Evolutionary conservation across 805 yeast genomes (phyloP).

Genomic region (Scheffersomyces spartinae): DNA sequence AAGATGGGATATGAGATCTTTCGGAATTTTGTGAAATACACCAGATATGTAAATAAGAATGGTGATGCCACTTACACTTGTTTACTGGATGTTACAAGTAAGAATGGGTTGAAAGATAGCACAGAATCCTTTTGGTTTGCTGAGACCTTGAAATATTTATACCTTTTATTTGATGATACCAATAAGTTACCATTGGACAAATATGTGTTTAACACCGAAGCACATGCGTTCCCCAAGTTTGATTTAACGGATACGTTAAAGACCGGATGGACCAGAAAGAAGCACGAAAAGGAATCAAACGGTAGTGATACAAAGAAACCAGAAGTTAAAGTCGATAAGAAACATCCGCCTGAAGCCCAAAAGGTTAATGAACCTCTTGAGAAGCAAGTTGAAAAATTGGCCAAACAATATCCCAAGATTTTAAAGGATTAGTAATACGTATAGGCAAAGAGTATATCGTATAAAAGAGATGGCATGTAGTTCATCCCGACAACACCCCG

Average conservation of each 20-base stretch:
- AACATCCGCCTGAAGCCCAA: slow-evolving; percentile 27
- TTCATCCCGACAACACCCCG: no score
- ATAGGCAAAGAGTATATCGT: no score
- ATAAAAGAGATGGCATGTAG: no score
- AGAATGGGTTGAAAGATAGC: slow-evolving; percentile 51
- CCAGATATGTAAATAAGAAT: slow-evolving; percentile 33
- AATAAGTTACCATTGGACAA: slow-evolving; percentile 53
- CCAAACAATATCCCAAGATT: slow-evolving; percentile 21
- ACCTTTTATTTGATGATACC: slow-evolving; percentile 51
- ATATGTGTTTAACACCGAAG: slow-evolving; percentile 83
- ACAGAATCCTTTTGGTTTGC: slow-evolving; percentile 93
- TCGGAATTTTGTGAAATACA: slow-evolving; percentile 50
- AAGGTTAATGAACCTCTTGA: slow-evolving; percentile 28
- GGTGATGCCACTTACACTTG: slow-evolving; percentile 47
- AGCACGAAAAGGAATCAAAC: slow-evolving; percentile 9
- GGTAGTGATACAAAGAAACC: slow-evolving; percentile 2
- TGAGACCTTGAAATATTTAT: slow-evolving; percentile 81
- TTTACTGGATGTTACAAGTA: slow-evolving; percentile 52
- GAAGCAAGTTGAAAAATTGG: slow-evolving; percentile 22
- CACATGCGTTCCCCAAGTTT: slow-evolving; percentile 82
- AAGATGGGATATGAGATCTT: slow-evolving; percentile 87
- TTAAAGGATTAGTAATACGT: slow-evolving; percentile 15
- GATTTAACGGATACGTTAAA: slow-evolving; percentile 37
- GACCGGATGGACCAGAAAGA: slow-evolving; percentile 49
- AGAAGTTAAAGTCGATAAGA: slow-evolving; percentile 13